Evolutionary conservation across 306 rosid genomes (phyloP).

Genomic region (Boehmeria nivea): DNA sequence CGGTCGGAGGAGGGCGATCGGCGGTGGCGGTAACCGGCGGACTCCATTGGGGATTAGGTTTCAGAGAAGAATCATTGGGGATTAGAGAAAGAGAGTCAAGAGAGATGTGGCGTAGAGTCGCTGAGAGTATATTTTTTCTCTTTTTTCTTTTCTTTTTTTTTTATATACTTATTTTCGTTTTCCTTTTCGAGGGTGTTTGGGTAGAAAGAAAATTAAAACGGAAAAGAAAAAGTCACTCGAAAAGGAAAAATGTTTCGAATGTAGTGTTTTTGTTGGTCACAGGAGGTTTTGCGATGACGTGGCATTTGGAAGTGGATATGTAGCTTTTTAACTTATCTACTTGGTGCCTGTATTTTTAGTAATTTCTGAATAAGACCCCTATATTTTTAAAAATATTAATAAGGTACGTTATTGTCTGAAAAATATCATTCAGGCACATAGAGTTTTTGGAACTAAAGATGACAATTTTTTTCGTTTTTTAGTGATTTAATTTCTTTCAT

Average conservation of each 20-base stretch:
- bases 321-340: neutral
- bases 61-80: neutral
- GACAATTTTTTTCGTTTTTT: no score
- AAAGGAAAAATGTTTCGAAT: neutral
- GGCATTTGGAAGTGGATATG: neutral
- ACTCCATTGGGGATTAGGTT: conserved; percentile 38
- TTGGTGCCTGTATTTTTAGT: no score
- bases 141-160: no score
- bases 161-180: no score
- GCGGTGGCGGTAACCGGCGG: conserved; percentile 35
- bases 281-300: neutral
- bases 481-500: no score
- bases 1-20: conserved; percentile 60
- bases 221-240: neutral
- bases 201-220: neutral
- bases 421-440: no score
- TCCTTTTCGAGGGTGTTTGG: neutral
- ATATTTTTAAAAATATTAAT: no score
- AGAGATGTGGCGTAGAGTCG: conserved; percentile 54
- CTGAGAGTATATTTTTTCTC: neutral
- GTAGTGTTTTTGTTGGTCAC: conserved; percentile 15
- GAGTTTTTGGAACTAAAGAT: no score
- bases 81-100: neutral
- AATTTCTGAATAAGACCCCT: no score
- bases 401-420: no score